phyloP scores from a whole-genome alignment of 2,329 filamentous ascomycete genomes.

The Bipolaris cookei region DNA sequence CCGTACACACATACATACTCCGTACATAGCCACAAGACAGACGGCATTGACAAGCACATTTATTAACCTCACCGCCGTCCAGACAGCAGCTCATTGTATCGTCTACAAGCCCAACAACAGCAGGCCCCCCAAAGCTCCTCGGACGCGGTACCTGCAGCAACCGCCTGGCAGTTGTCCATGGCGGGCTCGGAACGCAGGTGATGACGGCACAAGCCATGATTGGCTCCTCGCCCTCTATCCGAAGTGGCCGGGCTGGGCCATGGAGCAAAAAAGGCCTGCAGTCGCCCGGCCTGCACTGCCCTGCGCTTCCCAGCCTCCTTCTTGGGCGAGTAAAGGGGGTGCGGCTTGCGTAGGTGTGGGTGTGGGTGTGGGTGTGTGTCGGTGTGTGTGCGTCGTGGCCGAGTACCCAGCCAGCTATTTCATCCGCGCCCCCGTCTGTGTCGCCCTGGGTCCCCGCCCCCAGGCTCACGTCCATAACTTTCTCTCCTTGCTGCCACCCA shows the following conservation, averaged over 20 bases:
- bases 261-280: slow-evolving; percentile 23
- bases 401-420: slow-evolving; percentile 24
- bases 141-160: slow-evolving; percentile 36
- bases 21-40: background rate
- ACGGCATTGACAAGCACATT: background rate
- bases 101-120: background rate
- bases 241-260: slow-evolving; percentile 32
- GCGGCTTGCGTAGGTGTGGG: slow-evolving; percentile 23
- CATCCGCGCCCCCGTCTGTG: slow-evolving; percentile 34
- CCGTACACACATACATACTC: too few species aligned
- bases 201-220: slow-evolving; percentile 28
- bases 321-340: slow-evolving; percentile 9
- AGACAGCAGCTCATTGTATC: background rate
- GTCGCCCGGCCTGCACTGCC: slow-evolving; percentile 31
- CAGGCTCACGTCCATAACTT: slow-evolving; percentile 16
- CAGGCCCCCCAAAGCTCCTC: background rate
- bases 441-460: slow-evolving; percentile 11
- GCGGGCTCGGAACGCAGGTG: slow-evolving; percentile 24
- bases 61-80: background rate
- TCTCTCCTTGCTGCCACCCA: slow-evolving; percentile 11
- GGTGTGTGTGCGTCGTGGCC: background rate
- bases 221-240: slow-evolving; percentile 29
- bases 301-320: slow-evolving; percentile 37
- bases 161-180: slow-evolving; percentile 12
- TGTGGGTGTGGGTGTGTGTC: slow-evolving; percentile 1